Base-by-base conservation (phyloP, 306 rosid genomes). In the Sesbania bispinosa region DNA sequence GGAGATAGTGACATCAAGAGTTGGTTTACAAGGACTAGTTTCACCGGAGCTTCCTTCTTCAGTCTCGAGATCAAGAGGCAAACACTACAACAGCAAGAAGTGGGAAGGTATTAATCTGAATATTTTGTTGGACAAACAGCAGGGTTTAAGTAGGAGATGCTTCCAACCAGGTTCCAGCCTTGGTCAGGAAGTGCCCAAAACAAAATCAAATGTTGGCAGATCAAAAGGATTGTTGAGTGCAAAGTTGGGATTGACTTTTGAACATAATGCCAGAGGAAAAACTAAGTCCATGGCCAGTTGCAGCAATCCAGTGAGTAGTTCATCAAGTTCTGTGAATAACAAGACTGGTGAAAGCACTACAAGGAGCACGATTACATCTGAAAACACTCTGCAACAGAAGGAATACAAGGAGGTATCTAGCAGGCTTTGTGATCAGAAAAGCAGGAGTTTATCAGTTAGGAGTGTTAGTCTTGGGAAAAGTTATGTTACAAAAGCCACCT, bases 51-150 rank as follows among this genome's bases (percentile, higher is more conserved):
- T 86, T 81, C 89, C 92, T 10, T 41, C 73, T 5, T 89, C 92
- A 3, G 96, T 92, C 19, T 86, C 96, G 8, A 88, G 77, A 67
- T 86, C 95, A 7, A 89, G 96, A 83, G 98, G 98, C 19, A 89
- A 88, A 62, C 59, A 85, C 48, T 88, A 82, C 61, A 85, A 27
- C 42, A 75, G 54, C 73, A 86, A 88, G 81, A 88, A 80, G 14
- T 85, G 89, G 89, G 81, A 51, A 75, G 85, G 72, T 45, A 73
- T 32, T 15, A 70, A 68, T 67, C 77, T 73, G 62, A 79, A 68
- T 36, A 18, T n/a, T 43, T 62, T 69, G 58, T 62, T 79, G 5
- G 83, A 83, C 71, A 81, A 85, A 81, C 42, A 38, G 19, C 79
- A 72, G 77, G 81, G 48, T 69, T 71, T 67, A 36, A 71, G 80